Percentiles rank a stretch among this genome's conserved stretches.
Conservation (phyloP, 2,329 filamentous ascomycete species). For the Cercospora sojina region DNA sequence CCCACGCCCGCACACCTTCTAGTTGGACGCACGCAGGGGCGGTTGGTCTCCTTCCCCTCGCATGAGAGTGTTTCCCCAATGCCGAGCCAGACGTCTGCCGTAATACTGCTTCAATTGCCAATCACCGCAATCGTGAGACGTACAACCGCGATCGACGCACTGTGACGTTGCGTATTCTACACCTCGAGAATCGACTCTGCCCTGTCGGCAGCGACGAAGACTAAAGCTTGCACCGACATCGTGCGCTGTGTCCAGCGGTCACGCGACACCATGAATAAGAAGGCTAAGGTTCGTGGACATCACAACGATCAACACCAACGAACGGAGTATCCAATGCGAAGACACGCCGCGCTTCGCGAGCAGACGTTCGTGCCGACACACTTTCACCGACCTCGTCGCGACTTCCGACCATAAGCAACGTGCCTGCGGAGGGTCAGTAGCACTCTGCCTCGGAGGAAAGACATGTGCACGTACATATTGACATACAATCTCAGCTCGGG, state of each 20-base stretch:
- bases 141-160: background rate
- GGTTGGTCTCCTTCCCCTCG: background rate
- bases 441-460: background rate
- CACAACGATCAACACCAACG: background rate
- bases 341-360: background rate
- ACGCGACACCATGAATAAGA: background rate
- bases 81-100: background rate
- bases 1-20: background rate
- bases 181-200: background rate
- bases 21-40: background rate
- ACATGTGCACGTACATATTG: slow-evolving; percentile 20
- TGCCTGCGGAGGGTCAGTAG: slow-evolving; percentile 1
- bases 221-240: background rate
- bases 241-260: background rate
- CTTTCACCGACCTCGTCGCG: slow-evolving; percentile 3
- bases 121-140: background rate
- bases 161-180: background rate
- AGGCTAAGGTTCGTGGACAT: background rate
- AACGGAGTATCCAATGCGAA: background rate
- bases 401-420: slow-evolving; percentile 15
- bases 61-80: background rate
- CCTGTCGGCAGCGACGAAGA: background rate
- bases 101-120: background rate
- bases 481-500: slow-evolving; percentile 24
- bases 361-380: background rate